phyloP scores from a whole-genome alignment of 1,284 basidiomycete genomes.

The Cutaneotrichosporon cavernicola region DNA sequence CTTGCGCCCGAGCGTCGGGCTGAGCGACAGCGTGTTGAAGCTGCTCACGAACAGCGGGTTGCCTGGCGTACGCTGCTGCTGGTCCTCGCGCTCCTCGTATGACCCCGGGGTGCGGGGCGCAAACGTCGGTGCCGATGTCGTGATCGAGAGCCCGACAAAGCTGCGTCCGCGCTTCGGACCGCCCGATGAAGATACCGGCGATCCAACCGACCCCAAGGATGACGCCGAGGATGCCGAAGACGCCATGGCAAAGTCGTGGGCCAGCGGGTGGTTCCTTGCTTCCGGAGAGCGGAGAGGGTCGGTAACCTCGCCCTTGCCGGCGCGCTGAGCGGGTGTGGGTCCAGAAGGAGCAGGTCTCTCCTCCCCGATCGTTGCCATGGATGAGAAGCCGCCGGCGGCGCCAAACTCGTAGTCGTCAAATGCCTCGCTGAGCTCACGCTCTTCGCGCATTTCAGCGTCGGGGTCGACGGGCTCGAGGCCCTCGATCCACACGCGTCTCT shows the following conservation, averaged over 20 bases:
- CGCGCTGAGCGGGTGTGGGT: conserved; percentile 4
- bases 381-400: neutral
- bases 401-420: conserved; percentile 33
- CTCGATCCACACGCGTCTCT: conserved; percentile 46
- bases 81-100: neutral
- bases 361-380: conserved; percentile 33
- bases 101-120: neutral
- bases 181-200: conserved; percentile 10
- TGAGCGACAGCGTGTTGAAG: conserved; percentile 42
- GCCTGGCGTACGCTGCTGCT: conserved; percentile 46
- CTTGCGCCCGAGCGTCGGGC: conserved; percentile 46
- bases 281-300: conserved; percentile 6
- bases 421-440: conserved; percentile 27
- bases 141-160: conserved; percentile 49
- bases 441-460: conserved; percentile 27
- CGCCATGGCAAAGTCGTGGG: conserved; percentile 3
- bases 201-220: neutral
- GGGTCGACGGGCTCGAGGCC: conserved; percentile 40
- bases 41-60: conserved; percentile 47
- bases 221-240: conserved; percentile 1
- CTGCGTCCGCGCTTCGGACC: conserved; percentile 28
- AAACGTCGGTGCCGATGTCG: conserved; percentile 21
- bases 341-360: conserved; percentile 22
- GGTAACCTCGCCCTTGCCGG: neutral
- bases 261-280: neutral